phyloP scores from a whole-genome alignment of 2,329 filamentous ascomycete genomes.

The Acrodontium crateriforme region DNA sequence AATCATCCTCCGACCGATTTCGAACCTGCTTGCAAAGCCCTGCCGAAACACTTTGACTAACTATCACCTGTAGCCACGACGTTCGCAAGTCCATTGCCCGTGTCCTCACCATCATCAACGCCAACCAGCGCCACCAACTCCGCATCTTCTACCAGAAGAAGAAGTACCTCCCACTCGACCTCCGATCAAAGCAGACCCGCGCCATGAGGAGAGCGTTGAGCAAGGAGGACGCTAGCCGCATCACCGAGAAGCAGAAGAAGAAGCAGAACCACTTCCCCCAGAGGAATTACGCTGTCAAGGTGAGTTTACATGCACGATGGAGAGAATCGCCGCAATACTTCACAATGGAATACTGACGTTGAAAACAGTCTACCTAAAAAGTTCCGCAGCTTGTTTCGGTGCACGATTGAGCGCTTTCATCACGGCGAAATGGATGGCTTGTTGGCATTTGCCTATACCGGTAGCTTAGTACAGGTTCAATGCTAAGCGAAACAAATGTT shows the following conservation, averaged over 20 bases:
- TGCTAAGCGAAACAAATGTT: no score
- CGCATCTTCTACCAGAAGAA: slow-evolving; percentile 99
- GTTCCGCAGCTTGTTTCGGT: no score
- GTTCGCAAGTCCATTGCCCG: slow-evolving; percentile 99
- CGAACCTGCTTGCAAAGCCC: neutral
- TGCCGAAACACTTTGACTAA: no score
- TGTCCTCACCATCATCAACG: slow-evolving; percentile 98
- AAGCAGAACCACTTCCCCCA: slow-evolving; percentile 90
- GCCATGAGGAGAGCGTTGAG: slow-evolving; percentile 93
- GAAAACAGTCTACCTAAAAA: no score
- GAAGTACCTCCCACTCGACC: slow-evolving; percentile 98
- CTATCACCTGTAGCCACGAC: slow-evolving; percentile 80
- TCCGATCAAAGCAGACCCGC: slow-evolving; percentile 95
- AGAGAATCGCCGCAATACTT: no score
- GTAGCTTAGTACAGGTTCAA: no score
- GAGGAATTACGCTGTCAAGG: slow-evolving; percentile 99
- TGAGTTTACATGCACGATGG: slow-evolving; percentile 35
- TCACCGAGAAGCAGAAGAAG: slow-evolving; percentile 95
- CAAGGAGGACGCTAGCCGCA: slow-evolving; percentile 72
- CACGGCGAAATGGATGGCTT: no score
- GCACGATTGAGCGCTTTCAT: no score
- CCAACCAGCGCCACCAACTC: slow-evolving; percentile 96
- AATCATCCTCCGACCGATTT: neutral
- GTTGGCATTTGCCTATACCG: no score
- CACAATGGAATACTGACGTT: no score